Base-by-base conservation (phyloP, 805 yeast genomes). In the Suhomyces sp. region DNA sequence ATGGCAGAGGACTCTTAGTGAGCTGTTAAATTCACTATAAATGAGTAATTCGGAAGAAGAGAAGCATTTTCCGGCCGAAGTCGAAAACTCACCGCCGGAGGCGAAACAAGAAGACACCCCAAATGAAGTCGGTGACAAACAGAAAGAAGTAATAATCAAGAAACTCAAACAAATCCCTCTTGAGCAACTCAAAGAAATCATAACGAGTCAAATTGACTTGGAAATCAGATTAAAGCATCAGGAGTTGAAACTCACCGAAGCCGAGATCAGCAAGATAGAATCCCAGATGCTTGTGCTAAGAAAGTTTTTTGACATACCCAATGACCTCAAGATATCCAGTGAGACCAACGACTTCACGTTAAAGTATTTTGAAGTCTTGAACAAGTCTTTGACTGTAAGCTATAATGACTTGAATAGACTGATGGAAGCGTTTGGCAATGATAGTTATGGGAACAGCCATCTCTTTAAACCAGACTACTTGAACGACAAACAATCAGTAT, bases 161-260 rank as follows among this genome's bases (percentile, higher is more conserved):
- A 47, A 56, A 4, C 50, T 57, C 13, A 36, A 51, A 10, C 48
- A 50, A 15, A 49, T 57, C 5, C 59, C 58, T 4, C 44, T 55
- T 4, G 53, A 67, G 69, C 22, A 75, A 67, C 53, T 66, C 65
- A 63, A 68, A 57, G 69, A 68, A 46, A 66, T 72, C 36, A 62
- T 76, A 44, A 64, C 71, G 48, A 71, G 79, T 53, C 83, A 82
- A 57, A 69, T 85, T 17, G 86, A 85, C 61, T 62, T 84, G 45
- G 88, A 85, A 58, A 82, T 85, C 10, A 60, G 86, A 27, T 66
- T 85, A 48, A 84, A 82, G 51, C 86, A 84, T 65, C 76, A 79
- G 53, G 88, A 86, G 62, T 63, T 78, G 45, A 69, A 74, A 38
- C 63, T 77, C 19, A 72, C 83, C 1, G 79, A 81, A 50, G 74